Evolutionary conservation across 1,284 basidiomycete species (phyloP), one percentile per base, ranked within the genome.

Genomic region (Anthracocystis panici-leucophaei): DNA sequence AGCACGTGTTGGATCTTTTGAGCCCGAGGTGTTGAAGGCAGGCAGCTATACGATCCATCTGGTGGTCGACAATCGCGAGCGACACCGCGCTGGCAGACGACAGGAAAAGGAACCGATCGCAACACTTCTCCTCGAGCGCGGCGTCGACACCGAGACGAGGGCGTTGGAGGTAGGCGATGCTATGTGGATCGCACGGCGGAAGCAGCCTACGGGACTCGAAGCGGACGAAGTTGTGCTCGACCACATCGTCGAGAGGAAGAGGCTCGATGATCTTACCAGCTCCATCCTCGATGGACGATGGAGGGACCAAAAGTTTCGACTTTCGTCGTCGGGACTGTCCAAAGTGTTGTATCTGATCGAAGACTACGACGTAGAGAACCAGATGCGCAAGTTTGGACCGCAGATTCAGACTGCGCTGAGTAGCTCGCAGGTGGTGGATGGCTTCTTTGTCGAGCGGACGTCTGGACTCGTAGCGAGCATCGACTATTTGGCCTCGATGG

Each of bases 311-410:
- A 89, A 89, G 88, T 87, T 87, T 59, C 88, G 88, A 0, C 77
- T 89, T 35, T 84, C 83, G 6, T 86, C 87, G 27, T 88, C 88
- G 0, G 87, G 87, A 18, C 85, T 89, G 25, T 80, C 83, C 25
- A 82, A 88, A 55, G 85, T 89, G 45, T 87, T 88, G 64, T 90
- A 89, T 78, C 83, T 90, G 31, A 87, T 90, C 52, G 89, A 90
- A 76, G 87, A 88, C 59, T 88, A 86, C 80, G 86, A 88, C 65
- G 81, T 84, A 2, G 79, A 85, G 11, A 75, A 78, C 14, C 72
- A 84, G 52, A 77, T 82, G 72, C 72, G 73, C 50, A 72, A 71
- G 33, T 80, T 80, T 51, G 84, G 82, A 7, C 65, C 78, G 23
- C 79, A 79, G 64, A 86, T 86, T 45, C 82, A 83, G 67, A 87